A percentile compares a stretch with the other conserved stretches of the same genome.
These are phyloP conservation scores for Bretziella fagacearum DNA, from an alignment of 2,329 filamentous ascomycete species.

Conservation along the genomic window DNA sequence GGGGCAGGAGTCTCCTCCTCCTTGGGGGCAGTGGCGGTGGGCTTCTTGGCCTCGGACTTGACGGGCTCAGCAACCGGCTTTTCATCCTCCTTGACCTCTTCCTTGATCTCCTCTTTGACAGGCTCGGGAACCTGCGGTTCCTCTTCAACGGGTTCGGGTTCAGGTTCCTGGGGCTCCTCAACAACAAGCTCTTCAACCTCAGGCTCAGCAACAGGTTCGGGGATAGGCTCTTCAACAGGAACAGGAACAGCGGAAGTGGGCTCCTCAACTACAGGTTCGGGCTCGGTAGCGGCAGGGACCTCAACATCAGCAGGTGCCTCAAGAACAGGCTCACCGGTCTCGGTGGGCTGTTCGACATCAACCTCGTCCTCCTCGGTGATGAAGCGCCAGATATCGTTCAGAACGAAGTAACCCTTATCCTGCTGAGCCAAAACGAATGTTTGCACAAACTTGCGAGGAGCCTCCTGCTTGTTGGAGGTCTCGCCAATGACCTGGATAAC, in stretches of 20 bases:
- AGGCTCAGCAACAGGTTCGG: slow-evolving; percentile 1
- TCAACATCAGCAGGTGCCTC: slow-evolving; percentile 20
- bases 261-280: slow-evolving; percentile 39
- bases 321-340: slow-evolving; percentile 16
- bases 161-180: not conserved
- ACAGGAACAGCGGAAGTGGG: slow-evolving; percentile 19
- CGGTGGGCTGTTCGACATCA: slow-evolving; percentile 23
- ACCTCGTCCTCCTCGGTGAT: slow-evolving; percentile 63
- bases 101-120: slow-evolving; percentile 3
- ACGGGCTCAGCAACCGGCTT: slow-evolving; percentile 16
- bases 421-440: slow-evolving; percentile 95
- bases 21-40: slow-evolving; percentile 34
- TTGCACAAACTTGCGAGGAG: slow-evolving; percentile 92
- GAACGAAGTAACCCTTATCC: slow-evolving; percentile 90
- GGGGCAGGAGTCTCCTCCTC: slow-evolving; percentile 48
- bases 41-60: slow-evolving; percentile 24
- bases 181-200: not conserved
- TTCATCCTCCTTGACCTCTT: not conserved
- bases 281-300: slow-evolving; percentile 26
- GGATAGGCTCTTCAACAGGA: not conserved
- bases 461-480: slow-evolving; percentile 81
- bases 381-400: slow-evolving; percentile 96
- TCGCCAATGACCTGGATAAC: slow-evolving; percentile 97
- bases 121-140: no score
- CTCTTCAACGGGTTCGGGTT: slow-evolving; percentile 2